Percentiles rank a stretch among this genome's conserved stretches.
These are phyloP conservation scores for Fusarium subglutinans DNA, from an alignment of 2,329 filamentous ascomycete genomes.

Conservation along the genomic window DNA sequence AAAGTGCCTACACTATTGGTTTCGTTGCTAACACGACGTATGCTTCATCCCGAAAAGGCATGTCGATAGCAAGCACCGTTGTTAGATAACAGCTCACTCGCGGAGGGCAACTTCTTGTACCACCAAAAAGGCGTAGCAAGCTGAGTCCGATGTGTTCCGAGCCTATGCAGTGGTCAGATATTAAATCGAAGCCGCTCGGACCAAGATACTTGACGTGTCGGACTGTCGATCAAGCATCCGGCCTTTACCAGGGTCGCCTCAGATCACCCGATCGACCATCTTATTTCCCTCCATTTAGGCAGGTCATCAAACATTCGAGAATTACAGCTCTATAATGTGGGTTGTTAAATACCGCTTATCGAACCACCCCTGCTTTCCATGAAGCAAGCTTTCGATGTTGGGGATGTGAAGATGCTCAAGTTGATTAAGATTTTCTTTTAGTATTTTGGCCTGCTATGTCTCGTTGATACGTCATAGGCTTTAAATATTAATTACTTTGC, in stretches of 20 bases:
- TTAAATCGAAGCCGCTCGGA: conserved; percentile 65
- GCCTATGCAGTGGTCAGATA: conserved; percentile 61
- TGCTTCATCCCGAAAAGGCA: neutral
- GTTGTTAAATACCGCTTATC: conserved; percentile 27
- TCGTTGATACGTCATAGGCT: no score
- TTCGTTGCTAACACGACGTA: fast-evolving
- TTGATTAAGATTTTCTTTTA: no score
- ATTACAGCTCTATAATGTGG: neutral
- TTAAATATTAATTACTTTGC: no score
- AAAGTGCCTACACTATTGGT: neutral
- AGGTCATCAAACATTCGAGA: neutral
- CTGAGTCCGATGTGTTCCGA: conserved; percentile 59
- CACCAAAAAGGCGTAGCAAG: conserved; percentile 50
- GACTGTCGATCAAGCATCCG: conserved; percentile 65
- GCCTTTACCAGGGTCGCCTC: conserved; percentile 66
- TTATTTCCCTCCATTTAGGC: conserved; percentile 58
- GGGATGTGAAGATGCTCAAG: no score
- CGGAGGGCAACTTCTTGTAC: conserved; percentile 55
- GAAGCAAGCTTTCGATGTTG: conserved; percentile 34
- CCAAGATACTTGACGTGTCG: conserved; percentile 57
- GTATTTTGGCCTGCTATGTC: no score
- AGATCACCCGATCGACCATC: conserved; percentile 62
- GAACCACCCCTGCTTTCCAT: conserved; percentile 49
- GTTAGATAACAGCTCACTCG: neutral
- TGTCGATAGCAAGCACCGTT: neutral